A percentile compares a stretch with the other conserved stretches of the same genome.
These are phyloP conservation scores for Cryptococcus sp. DNA, from an alignment of 1,284 basidiomycete species.

Conservation along the genomic window DNA sequence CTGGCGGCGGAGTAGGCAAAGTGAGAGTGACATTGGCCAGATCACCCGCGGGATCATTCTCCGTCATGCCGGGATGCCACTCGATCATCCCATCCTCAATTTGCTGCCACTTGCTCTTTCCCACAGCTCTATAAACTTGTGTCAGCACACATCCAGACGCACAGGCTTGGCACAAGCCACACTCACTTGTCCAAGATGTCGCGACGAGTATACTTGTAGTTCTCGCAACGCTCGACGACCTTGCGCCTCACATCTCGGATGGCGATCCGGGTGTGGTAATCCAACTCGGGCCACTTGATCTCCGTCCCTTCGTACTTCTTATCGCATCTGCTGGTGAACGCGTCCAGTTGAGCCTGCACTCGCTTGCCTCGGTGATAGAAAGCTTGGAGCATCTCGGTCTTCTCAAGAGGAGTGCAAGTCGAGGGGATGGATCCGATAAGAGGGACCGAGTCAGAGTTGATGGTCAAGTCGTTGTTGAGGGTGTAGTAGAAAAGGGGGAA, in stretches of 20 bases:
- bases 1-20: conserved; percentile 36
- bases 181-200: conserved; percentile 53
- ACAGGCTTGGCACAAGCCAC: not conserved
- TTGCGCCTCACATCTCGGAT: conserved; percentile 50
- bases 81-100: conserved; percentile 47
- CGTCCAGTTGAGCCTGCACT: conserved; percentile 48
- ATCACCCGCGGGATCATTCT: conserved; percentile 47
- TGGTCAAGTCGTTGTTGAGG: conserved; percentile 45
- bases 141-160: not conserved
- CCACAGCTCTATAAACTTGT: conserved; percentile 27
- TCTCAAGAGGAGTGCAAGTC: conserved; percentile 36
- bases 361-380: conserved; percentile 49
- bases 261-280: conserved; percentile 41
- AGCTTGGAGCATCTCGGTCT: conserved; percentile 39
- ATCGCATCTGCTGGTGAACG: conserved; percentile 47
- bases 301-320: conserved; percentile 46
- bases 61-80: conserved; percentile 36
- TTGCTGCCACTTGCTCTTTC: conserved; percentile 48
- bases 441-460: conserved; percentile 49
- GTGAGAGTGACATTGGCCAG: conserved; percentile 41
- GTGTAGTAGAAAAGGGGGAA: conserved; percentile 53
- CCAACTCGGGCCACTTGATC: conserved; percentile 42
- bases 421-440: conserved; percentile 51
- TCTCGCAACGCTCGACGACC: conserved; percentile 52
- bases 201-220: conserved; percentile 54